Evolutionary conservation across 2,329 filamentous ascomycete genomes (phyloP), one percentile per base, ranked within the genome.

Genomic region (Phoma sp.): DNA sequence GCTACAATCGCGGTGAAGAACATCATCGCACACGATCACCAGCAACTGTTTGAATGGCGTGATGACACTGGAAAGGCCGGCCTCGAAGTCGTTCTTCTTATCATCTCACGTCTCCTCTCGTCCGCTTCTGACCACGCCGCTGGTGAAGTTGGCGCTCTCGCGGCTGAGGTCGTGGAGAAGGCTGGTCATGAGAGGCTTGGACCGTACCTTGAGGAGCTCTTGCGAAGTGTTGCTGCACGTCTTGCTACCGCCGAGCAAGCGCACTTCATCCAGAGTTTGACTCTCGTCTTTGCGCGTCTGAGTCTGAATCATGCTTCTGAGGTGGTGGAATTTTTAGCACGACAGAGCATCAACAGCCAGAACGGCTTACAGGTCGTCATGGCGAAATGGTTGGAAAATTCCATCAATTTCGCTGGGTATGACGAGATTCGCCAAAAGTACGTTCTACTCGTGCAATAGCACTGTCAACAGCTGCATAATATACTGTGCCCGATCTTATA

Each of bases 401-500:
- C 92, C 4, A 85, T 96, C 75, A 96, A 89, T 75, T 99, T 99
- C 77, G 92, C 92, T n/a, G 95, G 95, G 10, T 99, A 97, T 66
- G 93, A 98, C 67, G 93, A 97, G 75, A 98, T 98, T 65, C 86
- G 93, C 64, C 91, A 97, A 75, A 99, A 98, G 90, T 93, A 80
- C 75, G 87, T 80, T n/a, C 38, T 9, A 5, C 32, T 13, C 32
- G 1, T 13, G 10, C 32, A 13, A 13, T 1, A 13, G 32, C 32
- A 5, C 9, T 33, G 7, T 11, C 32, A 7, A 7, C 32, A 13
- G 13, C 32, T 33, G 13, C 18, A 18, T 18, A 18, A 18, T 18
- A 18, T 18, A 18, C 30, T 33, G 7, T n/a, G 13, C 4, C 32
- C 13, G 32, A n/a, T 11, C 10, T 33, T 8, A 33, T 11, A 13